These are phyloP conservation scores for Kodamaea hsintzibuensis DNA, from an alignment of 805 yeast genomes.

Conservation along the genomic window DNA sequence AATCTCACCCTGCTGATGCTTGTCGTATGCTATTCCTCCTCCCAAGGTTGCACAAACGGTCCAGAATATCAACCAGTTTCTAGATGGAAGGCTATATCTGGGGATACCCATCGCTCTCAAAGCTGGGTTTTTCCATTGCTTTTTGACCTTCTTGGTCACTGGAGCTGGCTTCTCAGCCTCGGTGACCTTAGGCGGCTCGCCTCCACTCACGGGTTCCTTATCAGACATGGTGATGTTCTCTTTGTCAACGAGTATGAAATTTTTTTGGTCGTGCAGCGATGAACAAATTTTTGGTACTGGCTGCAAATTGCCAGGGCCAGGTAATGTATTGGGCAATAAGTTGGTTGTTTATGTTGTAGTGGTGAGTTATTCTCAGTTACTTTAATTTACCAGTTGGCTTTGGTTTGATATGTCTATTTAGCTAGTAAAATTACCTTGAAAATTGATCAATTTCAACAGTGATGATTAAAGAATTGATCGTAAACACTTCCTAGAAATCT, in stretches of 20 bases:
- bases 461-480: too few relatives aligned
- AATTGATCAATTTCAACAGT: too few relatives aligned
- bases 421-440: too few relatives aligned
- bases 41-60: constrained; percentile 59
- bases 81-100: constrained; percentile 72
- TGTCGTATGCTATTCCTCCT: constrained; percentile 82
- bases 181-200: not conserved
- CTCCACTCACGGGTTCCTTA: constrained; percentile 1
- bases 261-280: constrained; percentile 1
- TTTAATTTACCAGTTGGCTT: too few relatives aligned
- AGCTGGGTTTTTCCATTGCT: constrained; percentile 72
- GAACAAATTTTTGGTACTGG: not conserved
- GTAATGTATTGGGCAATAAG: too few relatives aligned
- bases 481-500: too few relatives aligned
- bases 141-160: constrained; percentile 22
- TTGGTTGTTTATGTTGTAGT: too few relatives aligned
- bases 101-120: constrained; percentile 84
- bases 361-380: too few relatives aligned
- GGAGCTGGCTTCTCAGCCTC: not conserved
- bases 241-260: not conserved
- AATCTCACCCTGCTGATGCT: constrained; percentile 64
- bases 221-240: not conserved
- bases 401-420: too few relatives aligned
- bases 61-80: constrained; percentile 95
- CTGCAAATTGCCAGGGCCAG: not conserved